Percentiles rank a stretch among this genome's conserved stretches.
Conservation (phyloP, 805 yeast species). For the Starmerella geochares region DNA sequence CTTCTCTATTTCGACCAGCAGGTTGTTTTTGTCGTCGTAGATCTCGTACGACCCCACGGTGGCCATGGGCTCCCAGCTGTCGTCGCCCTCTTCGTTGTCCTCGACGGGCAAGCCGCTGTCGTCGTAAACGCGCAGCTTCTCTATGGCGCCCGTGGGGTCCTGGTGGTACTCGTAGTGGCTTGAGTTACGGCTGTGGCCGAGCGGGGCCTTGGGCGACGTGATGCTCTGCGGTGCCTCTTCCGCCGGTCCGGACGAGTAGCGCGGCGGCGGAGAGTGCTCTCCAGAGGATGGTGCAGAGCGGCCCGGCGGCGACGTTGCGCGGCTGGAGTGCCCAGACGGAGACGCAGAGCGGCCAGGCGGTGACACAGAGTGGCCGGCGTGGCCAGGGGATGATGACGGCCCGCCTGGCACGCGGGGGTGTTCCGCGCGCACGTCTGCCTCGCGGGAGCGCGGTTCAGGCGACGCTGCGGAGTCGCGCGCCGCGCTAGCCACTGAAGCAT, state of each 20-base stretch:
- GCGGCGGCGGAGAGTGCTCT: neutral
- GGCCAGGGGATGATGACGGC: neutral
- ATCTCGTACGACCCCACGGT: conserved; percentile 66
- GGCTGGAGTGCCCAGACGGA: too few relatives aligned
- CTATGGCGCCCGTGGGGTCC: conserved; percentile 24
- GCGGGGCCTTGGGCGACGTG: neutral
- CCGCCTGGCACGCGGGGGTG: too few relatives aligned
- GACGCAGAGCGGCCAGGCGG: neutral
- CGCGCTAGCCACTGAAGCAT: too few relatives aligned
- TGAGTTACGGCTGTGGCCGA: conserved; percentile 7
- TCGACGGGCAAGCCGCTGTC: conserved; percentile 13
- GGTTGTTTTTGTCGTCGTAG: conserved; percentile 60
- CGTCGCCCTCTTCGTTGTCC: conserved; percentile 34
- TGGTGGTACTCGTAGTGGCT: conserved; percentile 24
- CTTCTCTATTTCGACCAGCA: conserved; percentile 28
- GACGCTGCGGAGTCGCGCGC: too few relatives aligned
- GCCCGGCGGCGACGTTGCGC: neutral
- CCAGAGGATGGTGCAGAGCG: neutral
- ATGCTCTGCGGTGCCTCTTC: conserved; percentile 2
- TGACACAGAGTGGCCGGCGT: too few relatives aligned
- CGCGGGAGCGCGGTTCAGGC: too few relatives aligned
- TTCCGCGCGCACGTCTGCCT: too few relatives aligned
- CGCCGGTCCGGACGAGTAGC: neutral
- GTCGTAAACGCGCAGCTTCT: conserved; percentile 15
- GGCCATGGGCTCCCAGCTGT: conserved; percentile 80